Conservation (phyloP, 129 eudicot genomes). For the Chrysanthemum seticuspe region DNA sequence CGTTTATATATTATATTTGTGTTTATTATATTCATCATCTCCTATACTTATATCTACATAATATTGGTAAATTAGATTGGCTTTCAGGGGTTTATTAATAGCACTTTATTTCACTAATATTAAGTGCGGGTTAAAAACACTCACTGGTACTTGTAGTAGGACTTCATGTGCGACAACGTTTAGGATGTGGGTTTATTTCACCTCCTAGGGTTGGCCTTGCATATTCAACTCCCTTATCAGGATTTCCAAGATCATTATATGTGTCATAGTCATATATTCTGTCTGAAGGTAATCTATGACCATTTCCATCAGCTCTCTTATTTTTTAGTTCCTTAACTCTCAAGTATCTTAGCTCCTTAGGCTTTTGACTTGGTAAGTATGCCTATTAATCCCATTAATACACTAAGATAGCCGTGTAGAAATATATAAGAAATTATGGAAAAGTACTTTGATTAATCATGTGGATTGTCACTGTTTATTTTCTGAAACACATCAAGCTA, state of each 20-base stretch:
- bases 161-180: too few species aligned
- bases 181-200: slow-evolving; percentile 28
- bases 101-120: background rate
- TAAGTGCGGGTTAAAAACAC: background rate
- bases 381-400: slow-evolving; percentile 39
- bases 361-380: slow-evolving; percentile 77
- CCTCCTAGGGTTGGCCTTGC: slow-evolving; percentile 85
- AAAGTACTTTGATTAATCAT: too few species aligned
- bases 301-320: slow-evolving; percentile 78
- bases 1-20: too few species aligned
- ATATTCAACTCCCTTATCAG: slow-evolving; percentile 49
- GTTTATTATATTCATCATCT: too few species aligned
- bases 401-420: too few species aligned
- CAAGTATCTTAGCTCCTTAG: slow-evolving; percentile 55
- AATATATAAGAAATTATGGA: too few species aligned
- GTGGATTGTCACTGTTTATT: too few species aligned
- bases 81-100: background rate
- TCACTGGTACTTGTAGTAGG: slow-evolving; percentile 56
- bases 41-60: slow-evolving; percentile 28
- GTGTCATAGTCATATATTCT: slow-evolving; percentile 68
- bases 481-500: too few species aligned
- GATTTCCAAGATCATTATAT: slow-evolving; percentile 36
- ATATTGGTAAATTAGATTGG: background rate
- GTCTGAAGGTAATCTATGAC: slow-evolving; percentile 57
- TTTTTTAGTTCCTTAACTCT: slow-evolving; percentile 59